Percentiles rank a stretch among this genome's conserved stretches.
Evolutionary conservation across 768 basidiomycete genomes (phyloP).

Genomic region (Termitomyces heimii): DNA sequence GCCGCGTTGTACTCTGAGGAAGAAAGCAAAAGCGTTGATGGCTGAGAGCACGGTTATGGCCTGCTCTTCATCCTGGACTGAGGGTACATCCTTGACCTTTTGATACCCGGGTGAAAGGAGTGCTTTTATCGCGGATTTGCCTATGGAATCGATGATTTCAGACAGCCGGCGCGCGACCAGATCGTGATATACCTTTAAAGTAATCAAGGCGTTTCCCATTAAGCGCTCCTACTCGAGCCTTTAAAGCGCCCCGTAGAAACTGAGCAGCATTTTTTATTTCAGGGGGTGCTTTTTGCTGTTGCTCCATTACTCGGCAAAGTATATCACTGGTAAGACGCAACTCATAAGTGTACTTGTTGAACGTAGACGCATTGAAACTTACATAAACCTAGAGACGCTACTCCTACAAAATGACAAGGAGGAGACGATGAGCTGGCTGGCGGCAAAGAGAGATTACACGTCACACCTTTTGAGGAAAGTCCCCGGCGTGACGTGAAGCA

Average conservation of each 20-base stretch:
- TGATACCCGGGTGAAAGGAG: constrained; percentile 88
- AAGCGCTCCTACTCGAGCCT: constrained; percentile 83
- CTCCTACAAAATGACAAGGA: not conserved
- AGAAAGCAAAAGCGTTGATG: constrained; percentile 83
- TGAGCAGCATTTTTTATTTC: constrained; percentile 79
- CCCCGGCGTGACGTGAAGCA: constrained; percentile 4
- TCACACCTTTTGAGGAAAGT: constrained; percentile 7
- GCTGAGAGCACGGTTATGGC: constrained; percentile 62
- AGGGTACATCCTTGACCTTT: constrained; percentile 77
- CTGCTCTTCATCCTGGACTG: constrained; percentile 69
- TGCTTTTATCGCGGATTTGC: constrained; percentile 90
- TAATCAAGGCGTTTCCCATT: constrained; percentile 96
- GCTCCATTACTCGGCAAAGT: constrained; percentile 39
- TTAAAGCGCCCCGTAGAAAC: constrained; percentile 86
- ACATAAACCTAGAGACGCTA: not conserved
- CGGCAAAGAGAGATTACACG: constrained; percentile 7
- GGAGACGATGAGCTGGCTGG: constrained; percentile 10
- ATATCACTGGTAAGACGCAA: not conserved
- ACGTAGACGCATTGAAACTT: not conserved
- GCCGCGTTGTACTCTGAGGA: constrained; percentile 85
- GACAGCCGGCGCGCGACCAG: not conserved
- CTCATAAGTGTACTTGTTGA: not conserved
- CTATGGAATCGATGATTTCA: constrained; percentile 30
- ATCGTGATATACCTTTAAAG: constrained; percentile 76
- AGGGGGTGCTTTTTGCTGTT: constrained; percentile 74